phyloP scores from a whole-genome alignment of 2,329 filamentous ascomycete species.

The Trichophyton equinum region DNA sequence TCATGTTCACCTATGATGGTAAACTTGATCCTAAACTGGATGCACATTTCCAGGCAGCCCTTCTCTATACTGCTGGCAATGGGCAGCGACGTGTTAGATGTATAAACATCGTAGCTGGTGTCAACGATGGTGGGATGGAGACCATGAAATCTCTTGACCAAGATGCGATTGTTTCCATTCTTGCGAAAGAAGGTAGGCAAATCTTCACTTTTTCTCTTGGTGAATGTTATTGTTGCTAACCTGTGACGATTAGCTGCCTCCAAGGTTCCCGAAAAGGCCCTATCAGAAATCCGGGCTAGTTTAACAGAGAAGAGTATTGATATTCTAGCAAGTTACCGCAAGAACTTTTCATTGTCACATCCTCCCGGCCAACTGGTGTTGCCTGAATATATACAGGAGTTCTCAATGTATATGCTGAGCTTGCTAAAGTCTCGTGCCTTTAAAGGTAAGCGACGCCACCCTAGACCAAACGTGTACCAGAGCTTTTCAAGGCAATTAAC shows the following conservation, averaged over 20 bases:
- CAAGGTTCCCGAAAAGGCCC: constrained; percentile 61
- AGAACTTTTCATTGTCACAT: constrained; percentile 75
- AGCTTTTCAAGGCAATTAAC: not conserved
- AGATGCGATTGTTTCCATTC: constrained; percentile 75
- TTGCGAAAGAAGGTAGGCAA: constrained; percentile 64
- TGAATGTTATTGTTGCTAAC: not conserved
- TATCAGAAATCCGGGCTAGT: constrained; percentile 74
- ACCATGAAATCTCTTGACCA: constrained; percentile 89
- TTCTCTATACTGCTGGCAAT: constrained; percentile 83
- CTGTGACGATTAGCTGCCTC: constrained; percentile 48
- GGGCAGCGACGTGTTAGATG: constrained; percentile 86
- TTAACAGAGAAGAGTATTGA: constrained; percentile 89
- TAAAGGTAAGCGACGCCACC: constrained; percentile 45
- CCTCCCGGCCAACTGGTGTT: constrained; percentile 88
- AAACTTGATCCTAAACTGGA: constrained; percentile 96
- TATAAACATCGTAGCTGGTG: constrained; percentile 83
- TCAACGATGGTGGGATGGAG: constrained; percentile 73
- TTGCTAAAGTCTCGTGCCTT: constrained; percentile 84
- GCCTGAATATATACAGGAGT: constrained; percentile 91
- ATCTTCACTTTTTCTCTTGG: not conserved
- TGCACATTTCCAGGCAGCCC: constrained; percentile 89
- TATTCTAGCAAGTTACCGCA: constrained; percentile 80
- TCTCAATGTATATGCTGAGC: constrained; percentile 88
- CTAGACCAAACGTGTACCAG: not conserved
- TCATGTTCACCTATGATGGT: constrained; percentile 89